phyloP scores from a whole-genome alignment of 1,139 yeast genomes.

The Eremothecium sinecaudum region DNA sequence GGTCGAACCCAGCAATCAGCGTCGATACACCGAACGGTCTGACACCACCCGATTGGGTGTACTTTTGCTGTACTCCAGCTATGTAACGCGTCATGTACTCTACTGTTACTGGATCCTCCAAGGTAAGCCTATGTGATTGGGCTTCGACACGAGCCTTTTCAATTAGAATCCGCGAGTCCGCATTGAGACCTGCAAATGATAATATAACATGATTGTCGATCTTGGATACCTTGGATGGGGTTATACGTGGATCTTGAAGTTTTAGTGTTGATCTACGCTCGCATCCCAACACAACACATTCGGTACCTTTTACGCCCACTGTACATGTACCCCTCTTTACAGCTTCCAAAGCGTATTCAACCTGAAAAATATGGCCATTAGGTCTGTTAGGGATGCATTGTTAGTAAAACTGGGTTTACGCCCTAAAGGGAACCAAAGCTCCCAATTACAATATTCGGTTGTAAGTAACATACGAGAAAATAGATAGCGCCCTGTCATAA shows the following conservation, averaged over 20 bases:
- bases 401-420: not conserved
- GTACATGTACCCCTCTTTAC: conserved; percentile 98
- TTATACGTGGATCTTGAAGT: conserved; percentile 90
- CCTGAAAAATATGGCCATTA: conserved; percentile 98
- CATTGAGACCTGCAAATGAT: conserved; percentile 96
- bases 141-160: conserved; percentile 97
- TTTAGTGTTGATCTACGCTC: conserved; percentile 93
- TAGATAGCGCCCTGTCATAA: conserved; percentile 97
- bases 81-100: conserved; percentile 90
- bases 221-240: conserved; percentile 88
- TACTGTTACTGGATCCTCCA: conserved; percentile 88
- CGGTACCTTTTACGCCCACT: conserved; percentile 88
- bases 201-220: conserved; percentile 84
- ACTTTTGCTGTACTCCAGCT: conserved; percentile 94
- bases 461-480: conserved; percentile 74
- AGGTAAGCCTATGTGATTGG: conserved; percentile 85
- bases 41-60: conserved; percentile 96
- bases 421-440: not conserved
- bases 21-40: conserved; percentile 97
- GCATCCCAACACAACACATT: conserved; percentile 87
- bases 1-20: conserved; percentile 90
- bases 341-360: conserved; percentile 95
- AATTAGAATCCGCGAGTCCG: conserved; percentile 90
- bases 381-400: conserved; percentile 44
- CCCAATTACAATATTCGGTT: too few species aligned